phyloP scores from a whole-genome alignment of 352 stramenopile species.

The Phytophthora ohioensis region DNA sequence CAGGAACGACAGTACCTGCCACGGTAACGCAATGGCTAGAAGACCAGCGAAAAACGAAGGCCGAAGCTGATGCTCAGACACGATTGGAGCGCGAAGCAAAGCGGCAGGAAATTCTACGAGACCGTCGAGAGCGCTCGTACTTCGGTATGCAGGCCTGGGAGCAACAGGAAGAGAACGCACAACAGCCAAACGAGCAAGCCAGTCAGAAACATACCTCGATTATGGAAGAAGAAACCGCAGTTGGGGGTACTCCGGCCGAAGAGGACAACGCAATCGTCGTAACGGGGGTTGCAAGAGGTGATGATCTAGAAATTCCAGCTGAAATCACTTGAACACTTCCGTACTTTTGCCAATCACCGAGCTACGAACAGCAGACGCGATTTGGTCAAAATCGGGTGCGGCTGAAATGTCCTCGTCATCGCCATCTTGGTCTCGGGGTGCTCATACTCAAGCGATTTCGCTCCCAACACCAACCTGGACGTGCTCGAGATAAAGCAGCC shows the following conservation, averaged over 20 bases:
- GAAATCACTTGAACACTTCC: constrained; percentile 58
- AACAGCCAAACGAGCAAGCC: constrained; percentile 11
- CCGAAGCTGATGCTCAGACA: constrained; percentile 30
- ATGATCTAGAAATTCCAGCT: constrained; percentile 1
- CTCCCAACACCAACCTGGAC: constrained; percentile 77
- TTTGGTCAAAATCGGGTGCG: constrained; percentile 52
- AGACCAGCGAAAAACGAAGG: constrained; percentile 19
- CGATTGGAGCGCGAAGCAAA: constrained; percentile 38
- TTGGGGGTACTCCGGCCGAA: neutral
- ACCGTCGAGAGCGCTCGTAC: constrained; percentile 39
- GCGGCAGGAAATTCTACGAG: constrained; percentile 36
- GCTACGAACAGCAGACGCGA: constrained; percentile 54
- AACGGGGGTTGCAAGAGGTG: neutral
- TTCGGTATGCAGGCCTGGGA: constrained; percentile 43
- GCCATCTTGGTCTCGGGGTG: constrained; percentile 41
- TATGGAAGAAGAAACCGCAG: constrained; percentile 14
- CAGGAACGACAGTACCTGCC: constrained; percentile 43
- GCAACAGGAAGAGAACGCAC: constrained; percentile 24
- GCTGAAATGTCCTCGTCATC: constrained; percentile 42
- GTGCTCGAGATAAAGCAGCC: constrained; percentile 88
- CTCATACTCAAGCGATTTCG: constrained; percentile 58
- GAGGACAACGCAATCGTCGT: constrained; percentile 15
- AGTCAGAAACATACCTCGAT: constrained; percentile 7
- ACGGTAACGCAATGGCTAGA: constrained; percentile 43
- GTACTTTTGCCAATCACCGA: constrained; percentile 67